Evolutionary conservation across 148 eudicot genomes (phyloP).

Genomic region (Selenicereus undatus): DNA sequence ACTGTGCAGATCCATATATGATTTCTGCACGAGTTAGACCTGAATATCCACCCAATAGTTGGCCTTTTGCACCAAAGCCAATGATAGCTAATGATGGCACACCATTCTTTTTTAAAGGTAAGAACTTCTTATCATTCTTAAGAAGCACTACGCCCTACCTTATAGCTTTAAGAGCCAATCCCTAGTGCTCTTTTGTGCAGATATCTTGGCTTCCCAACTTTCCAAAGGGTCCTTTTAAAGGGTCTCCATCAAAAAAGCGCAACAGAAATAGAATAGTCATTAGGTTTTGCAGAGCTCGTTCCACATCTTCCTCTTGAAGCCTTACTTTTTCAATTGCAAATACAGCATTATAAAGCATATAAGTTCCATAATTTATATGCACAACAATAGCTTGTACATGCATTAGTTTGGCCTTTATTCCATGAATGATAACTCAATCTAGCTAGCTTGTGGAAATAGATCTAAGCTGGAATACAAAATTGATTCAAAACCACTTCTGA

Average conservation of each 20-base stretch:
- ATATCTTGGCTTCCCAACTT: slow-evolving; percentile 62
- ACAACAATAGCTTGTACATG: too few species aligned
- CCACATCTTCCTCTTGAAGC: slow-evolving; percentile 63
- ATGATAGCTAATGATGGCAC: slow-evolving; percentile 66
- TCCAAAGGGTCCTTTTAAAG: slow-evolving; percentile 48
- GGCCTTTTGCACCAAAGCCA: slow-evolving; percentile 78
- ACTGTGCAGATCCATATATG: neutral
- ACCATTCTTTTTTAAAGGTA: slow-evolving; percentile 55
- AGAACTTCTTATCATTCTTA: slow-evolving; percentile 62
- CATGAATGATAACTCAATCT: too few species aligned
- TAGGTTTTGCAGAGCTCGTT: slow-evolving; percentile 71
- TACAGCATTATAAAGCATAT: slow-evolving; percentile 55
- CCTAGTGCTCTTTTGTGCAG: slow-evolving; percentile 61
- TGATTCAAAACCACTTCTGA: too few species aligned
- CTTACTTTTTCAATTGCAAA: slow-evolving; percentile 71
- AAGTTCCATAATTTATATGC: slow-evolving; percentile 91
- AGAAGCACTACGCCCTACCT: slow-evolving; percentile 91
- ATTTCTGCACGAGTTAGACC: slow-evolving; percentile 34
- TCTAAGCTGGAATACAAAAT: too few species aligned
- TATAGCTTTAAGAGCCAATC: slow-evolving; percentile 79
- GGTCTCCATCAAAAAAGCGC: slow-evolving; percentile 78
- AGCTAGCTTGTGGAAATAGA: too few species aligned
- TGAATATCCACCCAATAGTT: slow-evolving; percentile 76
- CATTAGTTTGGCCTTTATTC: too few species aligned
- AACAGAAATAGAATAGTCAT: slow-evolving; percentile 70